A percentile compares a stretch with the other conserved stretches of the same genome.
Conservation (phyloP, 1,284 basidiomycete species). For the Puccinia polysora region DNA sequence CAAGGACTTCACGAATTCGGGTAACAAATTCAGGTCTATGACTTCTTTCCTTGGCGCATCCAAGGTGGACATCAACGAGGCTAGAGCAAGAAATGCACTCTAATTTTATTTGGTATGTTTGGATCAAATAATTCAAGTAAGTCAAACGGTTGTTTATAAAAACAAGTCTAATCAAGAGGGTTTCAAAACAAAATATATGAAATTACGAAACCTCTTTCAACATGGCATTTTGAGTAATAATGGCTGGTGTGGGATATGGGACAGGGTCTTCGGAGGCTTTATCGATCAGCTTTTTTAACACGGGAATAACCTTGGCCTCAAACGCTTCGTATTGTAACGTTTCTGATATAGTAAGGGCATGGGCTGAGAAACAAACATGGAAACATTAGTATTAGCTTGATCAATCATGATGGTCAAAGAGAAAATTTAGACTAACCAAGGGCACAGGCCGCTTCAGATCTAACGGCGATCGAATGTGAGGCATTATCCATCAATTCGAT, state of each 20-base stretch:
- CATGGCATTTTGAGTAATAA: conserved; percentile 40
- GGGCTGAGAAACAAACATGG: conserved; percentile 4
- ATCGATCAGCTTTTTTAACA: conserved; percentile 38
- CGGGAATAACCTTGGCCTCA: conserved; percentile 22
- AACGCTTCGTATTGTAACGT: conserved; percentile 21
- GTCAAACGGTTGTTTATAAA: background rate
- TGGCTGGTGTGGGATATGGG: conserved; percentile 35
- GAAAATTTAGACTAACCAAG: conserved; percentile 27
- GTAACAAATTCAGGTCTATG: conserved; percentile 61
- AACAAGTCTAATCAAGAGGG: background rate
- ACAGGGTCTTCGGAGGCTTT: conserved; percentile 32
- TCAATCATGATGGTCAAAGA: background rate
- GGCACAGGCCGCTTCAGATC: conserved; percentile 40
- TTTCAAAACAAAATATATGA: background rate
- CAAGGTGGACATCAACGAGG: conserved; percentile 39
- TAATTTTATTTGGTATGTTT: conserved; percentile 3
- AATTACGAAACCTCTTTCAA: conserved; percentile 20
- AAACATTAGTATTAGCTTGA: background rate
- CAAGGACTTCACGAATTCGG: conserved; percentile 60
- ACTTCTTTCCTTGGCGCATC: conserved; percentile 59
- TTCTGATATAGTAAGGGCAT: conserved; percentile 41
- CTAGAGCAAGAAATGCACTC: conserved; percentile 41
- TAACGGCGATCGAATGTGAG: conserved; percentile 14
- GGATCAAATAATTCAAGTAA: background rate
- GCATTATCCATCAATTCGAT: conserved; percentile 36